Percentiles rank a stretch among this genome's conserved stretches.
phyloP scores from a whole-genome alignment of 805 yeast genomes.

The Pichia thaimueangensis region DNA sequence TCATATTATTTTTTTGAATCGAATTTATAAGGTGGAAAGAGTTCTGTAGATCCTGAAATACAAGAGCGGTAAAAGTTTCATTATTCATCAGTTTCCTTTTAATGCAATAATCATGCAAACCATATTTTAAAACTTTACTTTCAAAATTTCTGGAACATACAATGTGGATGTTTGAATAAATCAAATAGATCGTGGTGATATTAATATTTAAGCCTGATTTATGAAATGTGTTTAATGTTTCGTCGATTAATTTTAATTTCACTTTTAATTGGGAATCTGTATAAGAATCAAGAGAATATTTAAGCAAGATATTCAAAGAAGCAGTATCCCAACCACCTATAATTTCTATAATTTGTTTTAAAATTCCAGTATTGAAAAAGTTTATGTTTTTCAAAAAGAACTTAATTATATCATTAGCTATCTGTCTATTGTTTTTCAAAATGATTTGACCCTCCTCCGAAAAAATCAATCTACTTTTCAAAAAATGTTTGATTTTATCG shows the following conservation, averaged over 20 bases:
- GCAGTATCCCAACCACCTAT: constrained; percentile 5
- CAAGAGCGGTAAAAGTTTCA: background rate
- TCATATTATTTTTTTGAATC: background rate
- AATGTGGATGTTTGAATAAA: constrained; percentile 1
- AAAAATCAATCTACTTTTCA: constrained; percentile 8
- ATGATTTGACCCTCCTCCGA: background rate
- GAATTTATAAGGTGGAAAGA: constrained; percentile 5
- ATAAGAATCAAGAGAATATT: constrained; percentile 2
- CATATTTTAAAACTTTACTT: background rate
- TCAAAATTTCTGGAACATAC: background rate
- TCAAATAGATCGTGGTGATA: constrained; percentile 3
- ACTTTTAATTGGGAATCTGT: background rate
- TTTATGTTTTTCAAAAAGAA: constrained; percentile 8
- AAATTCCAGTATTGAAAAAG: background rate
- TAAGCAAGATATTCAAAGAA: constrained; percentile 8
- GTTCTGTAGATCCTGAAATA: constrained; percentile 1
- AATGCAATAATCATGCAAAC: background rate
- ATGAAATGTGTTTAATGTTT: background rate
- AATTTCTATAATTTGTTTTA: constrained; percentile 1
- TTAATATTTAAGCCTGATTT: background rate
- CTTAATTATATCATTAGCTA: constrained; percentile 1
- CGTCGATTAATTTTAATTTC: constrained; percentile 1
- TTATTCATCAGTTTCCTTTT: background rate
- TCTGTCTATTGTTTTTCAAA: background rate
- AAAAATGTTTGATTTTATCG: constrained; percentile 7